These are phyloP conservation scores for Mycocentrospora acerina DNA, from an alignment of 2,329 filamentous ascomycete species.

Conservation along the genomic window DNA sequence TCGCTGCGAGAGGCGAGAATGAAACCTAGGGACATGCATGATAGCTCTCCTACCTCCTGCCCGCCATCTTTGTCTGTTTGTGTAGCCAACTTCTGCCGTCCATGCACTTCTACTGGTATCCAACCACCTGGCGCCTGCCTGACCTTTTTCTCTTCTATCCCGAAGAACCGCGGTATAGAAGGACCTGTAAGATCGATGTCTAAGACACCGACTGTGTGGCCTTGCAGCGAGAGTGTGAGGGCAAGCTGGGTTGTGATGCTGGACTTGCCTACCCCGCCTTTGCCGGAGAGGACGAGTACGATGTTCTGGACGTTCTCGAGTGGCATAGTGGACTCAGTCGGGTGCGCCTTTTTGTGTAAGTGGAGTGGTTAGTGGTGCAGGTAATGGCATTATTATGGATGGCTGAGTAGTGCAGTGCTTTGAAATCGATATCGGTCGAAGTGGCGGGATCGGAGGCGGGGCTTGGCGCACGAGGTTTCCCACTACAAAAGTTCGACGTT, in stretches of 20 bases:
- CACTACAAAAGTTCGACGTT: too few species aligned
- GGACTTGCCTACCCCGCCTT: slow-evolving; percentile 97
- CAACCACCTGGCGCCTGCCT: slow-evolving; percentile 89
- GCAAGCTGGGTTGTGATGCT: slow-evolving; percentile 97
- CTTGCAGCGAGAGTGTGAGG: slow-evolving; percentile 80
- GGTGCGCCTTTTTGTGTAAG: slow-evolving; percentile 9
- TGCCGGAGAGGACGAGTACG: slow-evolving; percentile 85
- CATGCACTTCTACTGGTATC: slow-evolving; percentile 84
- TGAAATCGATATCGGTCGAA: slow-evolving; percentile 28
- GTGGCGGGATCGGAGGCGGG: slow-evolving; percentile 31
- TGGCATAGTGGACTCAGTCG: slow-evolving; percentile 58
- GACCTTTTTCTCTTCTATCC: slow-evolving; percentile 84
- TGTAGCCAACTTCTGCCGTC: slow-evolving; percentile 44
- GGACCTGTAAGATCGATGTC: slow-evolving; percentile 96
- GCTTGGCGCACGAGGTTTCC: slow-evolving; percentile 3
- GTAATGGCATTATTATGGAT: slow-evolving; percentile 5
- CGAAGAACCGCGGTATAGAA: slow-evolving; percentile 92
- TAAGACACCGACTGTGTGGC: slow-evolving; percentile 88
- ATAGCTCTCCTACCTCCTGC: slow-evolving; percentile 60
- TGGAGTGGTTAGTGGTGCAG: not conserved
- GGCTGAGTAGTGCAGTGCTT: slow-evolving; percentile 30
- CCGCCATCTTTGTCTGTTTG: slow-evolving; percentile 8
- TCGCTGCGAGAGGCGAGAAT: slow-evolving; percentile 80
- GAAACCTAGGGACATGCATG: slow-evolving; percentile 93
- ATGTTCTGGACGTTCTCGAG: slow-evolving; percentile 74